Evolutionary conservation across 2,329 filamentous ascomycete species (phyloP).

Genomic region (Neonectria sp.): DNA sequence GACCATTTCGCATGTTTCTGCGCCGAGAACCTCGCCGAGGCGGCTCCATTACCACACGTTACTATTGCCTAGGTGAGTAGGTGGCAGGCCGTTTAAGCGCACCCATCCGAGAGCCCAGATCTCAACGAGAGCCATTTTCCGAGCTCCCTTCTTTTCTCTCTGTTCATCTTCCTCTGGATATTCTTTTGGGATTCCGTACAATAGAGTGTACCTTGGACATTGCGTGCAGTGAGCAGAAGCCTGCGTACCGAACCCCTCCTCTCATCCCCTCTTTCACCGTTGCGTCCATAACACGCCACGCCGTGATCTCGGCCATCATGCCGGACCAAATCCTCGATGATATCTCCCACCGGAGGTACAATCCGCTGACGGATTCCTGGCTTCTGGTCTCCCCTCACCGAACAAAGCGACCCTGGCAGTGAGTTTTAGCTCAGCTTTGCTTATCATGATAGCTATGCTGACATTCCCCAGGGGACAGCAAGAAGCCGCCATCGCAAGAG

Average conservation of each 20-base stretch:
- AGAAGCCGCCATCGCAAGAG: constrained; percentile 77
- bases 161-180: neutral
- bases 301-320: constrained; percentile 64
- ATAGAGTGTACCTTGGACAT: neutral
- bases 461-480: constrained; percentile 76
- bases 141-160: neutral
- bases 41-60: constrained; percentile 31
- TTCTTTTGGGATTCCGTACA: constrained; percentile 1
- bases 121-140: constrained; percentile 22
- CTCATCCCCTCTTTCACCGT: constrained; percentile 13
- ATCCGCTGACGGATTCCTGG: constrained; percentile 91
- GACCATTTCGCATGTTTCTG: constrained; percentile 30
- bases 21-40: constrained; percentile 45
- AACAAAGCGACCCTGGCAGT: constrained; percentile 99
- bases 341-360: constrained; percentile 96
- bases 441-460: constrained; percentile 1
- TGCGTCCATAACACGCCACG: constrained; percentile 32
- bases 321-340: constrained; percentile 87
- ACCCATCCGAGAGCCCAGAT: constrained; percentile 21
- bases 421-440: constrained; percentile 57
- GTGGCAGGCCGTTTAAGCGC: constrained; percentile 28
- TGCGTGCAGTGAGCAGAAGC: constrained; percentile 3
- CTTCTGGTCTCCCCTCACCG: constrained; percentile 95
- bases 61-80: constrained; percentile 2
- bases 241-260: constrained; percentile 12